Evolutionary conservation across 2,329 filamentous ascomycete species (phyloP).

Genomic region (Sclerotinia trifoliorum): DNA sequence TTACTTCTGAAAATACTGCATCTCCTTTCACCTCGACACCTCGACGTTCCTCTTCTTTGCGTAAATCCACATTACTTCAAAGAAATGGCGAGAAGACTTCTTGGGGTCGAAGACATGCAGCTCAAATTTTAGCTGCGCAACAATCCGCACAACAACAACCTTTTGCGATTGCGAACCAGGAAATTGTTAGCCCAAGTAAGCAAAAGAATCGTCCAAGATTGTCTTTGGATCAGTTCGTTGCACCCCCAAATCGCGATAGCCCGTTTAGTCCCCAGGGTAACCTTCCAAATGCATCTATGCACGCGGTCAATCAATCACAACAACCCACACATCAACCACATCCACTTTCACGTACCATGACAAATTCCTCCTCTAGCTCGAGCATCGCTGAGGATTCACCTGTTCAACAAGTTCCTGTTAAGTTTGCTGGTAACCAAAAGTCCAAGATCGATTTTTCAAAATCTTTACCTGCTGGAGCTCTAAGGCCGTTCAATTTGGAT

Average conservation of each 20-base stretch:
- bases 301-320: conserved; percentile 44
- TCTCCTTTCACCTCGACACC: conserved; percentile 52
- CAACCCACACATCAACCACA: conserved; percentile 58
- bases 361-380: conserved; percentile 80
- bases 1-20: conserved; percentile 31
- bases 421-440: conserved; percentile 54
- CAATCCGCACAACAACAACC: conserved; percentile 34
- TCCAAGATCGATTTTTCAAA: conserved; percentile 64
- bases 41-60: conserved; percentile 71
- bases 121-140: conserved; percentile 43
- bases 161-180: conserved; percentile 37
- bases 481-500: conserved; percentile 47
- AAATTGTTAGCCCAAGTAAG: conserved; percentile 56
- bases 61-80: conserved; percentile 86
- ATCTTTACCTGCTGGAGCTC: conserved; percentile 68
- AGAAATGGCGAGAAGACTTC: conserved; percentile 68
- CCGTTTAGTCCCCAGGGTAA: conserved; percentile 58
- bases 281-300: conserved; percentile 54
- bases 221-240: conserved; percentile 75
- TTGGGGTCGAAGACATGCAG: conserved; percentile 59
- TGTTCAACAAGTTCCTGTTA: conserved; percentile 56
- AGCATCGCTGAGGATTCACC: conserved; percentile 73
- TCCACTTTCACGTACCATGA: conserved; percentile 82
- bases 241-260: conserved; percentile 62
- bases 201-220: conserved; percentile 66